Evolutionary conservation across 225 moss, liverwort and hornwort species (phyloP).

Genomic region (Polytrichum commune): DNA sequence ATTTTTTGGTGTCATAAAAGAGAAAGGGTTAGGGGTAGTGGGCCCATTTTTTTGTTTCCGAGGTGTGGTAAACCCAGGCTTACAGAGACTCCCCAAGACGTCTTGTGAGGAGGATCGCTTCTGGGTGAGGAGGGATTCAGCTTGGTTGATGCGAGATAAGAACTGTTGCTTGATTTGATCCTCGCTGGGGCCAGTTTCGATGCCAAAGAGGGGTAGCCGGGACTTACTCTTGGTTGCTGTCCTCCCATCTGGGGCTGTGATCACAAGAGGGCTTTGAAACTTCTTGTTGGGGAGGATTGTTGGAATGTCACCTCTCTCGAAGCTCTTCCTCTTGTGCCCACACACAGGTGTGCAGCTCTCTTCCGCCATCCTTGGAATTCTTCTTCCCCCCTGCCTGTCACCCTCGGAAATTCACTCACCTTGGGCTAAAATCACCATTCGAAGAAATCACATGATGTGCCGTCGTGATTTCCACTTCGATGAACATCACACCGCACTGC

Average conservation of each 20-base stretch:
- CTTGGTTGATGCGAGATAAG: constrained; percentile 37
- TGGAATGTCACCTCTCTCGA: constrained; percentile 37
- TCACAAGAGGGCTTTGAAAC: constrained; percentile 59
- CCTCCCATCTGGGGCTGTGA: constrained; percentile 60
- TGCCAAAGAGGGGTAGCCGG: constrained; percentile 30
- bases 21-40: constrained; percentile 35
- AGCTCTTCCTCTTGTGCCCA: constrained; percentile 42
- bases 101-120: constrained; percentile 27
- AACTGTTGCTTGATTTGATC: constrained; percentile 46
- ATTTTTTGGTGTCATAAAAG: constrained; percentile 39
- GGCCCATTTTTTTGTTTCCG: constrained; percentile 20
- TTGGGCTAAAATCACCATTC: no score
- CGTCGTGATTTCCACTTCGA: no score
- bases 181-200: constrained; percentile 16
- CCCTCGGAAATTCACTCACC: no score
- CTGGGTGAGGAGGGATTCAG: constrained; percentile 34
- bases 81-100: constrained; percentile 31
- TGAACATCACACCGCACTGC: no score
- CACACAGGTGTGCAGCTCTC: constrained; percentile 17
- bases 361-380: constrained; percentile 22
- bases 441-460: no score
- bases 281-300: constrained; percentile 42
- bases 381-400: constrained; percentile 1
- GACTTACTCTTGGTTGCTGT: constrained; percentile 55
- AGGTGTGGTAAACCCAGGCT: constrained; percentile 27